Conservation (phyloP, 2,329 filamentous ascomycete species). For the Simplicillium aogashimaense region DNA sequence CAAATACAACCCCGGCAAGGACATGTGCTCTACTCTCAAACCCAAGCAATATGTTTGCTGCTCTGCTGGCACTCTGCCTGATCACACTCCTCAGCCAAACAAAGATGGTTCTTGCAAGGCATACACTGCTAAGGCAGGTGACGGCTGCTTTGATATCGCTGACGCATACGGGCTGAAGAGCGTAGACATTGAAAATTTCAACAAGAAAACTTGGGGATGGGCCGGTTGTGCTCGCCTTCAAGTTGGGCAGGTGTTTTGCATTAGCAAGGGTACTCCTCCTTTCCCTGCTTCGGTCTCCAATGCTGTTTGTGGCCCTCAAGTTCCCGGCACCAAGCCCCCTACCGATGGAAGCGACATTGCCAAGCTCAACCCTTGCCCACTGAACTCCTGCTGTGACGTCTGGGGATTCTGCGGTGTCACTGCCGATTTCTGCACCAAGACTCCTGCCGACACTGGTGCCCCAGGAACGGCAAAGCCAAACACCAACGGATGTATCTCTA, state of each 20-base stretch:
- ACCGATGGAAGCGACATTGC: constrained; percentile 7
- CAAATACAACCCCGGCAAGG: constrained; percentile 18
- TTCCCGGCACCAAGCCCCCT: constrained; percentile 9
- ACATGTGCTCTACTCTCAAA: constrained; percentile 15
- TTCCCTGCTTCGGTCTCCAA: constrained; percentile 14
- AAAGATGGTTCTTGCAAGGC: constrained; percentile 23
- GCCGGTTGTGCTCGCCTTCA: constrained; percentile 12
- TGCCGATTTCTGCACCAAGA: constrained; percentile 24
- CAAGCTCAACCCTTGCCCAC: constrained; percentile 17
- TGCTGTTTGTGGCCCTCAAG: constrained; percentile 19
- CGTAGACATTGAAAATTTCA: constrained; percentile 19
- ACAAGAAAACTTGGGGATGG: constrained; percentile 21
- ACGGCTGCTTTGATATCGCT: constrained; percentile 25
- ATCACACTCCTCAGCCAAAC: constrained; percentile 1
- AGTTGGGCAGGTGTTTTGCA: constrained; percentile 12
- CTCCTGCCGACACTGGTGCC: constrained; percentile 15
- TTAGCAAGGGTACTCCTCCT: constrained; percentile 17
- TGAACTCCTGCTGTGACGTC: constrained; percentile 21
- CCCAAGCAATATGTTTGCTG: constrained; percentile 26
- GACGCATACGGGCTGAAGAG: constrained; percentile 16
- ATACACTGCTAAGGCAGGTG: constrained; percentile 20
- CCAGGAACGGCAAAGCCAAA: constrained; percentile 24
- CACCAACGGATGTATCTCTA: constrained; percentile 18
- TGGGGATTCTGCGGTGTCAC: constrained; percentile 32
- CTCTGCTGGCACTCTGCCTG: constrained; percentile 12